A percentile compares a stretch with the other conserved stretches of the same genome.
These are phyloP conservation scores for Talaromyces sp. DNA, from an alignment of 2,329 filamentous ascomycete species.

Conservation along the genomic window DNA sequence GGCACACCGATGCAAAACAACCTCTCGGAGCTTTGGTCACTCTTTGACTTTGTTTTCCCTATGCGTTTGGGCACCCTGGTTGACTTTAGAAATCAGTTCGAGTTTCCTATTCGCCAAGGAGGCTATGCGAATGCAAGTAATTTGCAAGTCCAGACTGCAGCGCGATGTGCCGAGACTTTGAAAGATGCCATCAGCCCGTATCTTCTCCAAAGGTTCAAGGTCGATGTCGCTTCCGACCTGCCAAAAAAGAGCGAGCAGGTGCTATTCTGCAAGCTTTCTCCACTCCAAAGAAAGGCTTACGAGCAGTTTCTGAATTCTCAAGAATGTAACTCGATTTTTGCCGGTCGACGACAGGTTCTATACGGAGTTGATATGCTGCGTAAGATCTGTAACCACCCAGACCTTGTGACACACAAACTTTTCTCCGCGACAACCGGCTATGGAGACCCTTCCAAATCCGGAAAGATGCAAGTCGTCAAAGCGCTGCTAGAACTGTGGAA, in stretches of 20 bases:
- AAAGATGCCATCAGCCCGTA: slow-evolving; percentile 95
- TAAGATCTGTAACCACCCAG: slow-evolving; percentile 97
- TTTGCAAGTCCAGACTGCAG: slow-evolving; percentile 87
- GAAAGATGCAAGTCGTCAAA: slow-evolving; percentile 94
- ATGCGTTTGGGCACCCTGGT: slow-evolving; percentile 92
- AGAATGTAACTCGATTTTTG: slow-evolving; percentile 79
- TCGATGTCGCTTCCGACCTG: slow-evolving; percentile 87
- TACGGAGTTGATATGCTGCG: slow-evolving; percentile 88
- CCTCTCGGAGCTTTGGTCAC: slow-evolving; percentile 87
- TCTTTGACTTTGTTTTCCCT: slow-evolving; percentile 96
- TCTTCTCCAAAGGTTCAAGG: slow-evolving; percentile 84
- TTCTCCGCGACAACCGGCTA: slow-evolving; percentile 62
- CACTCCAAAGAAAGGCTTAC: slow-evolving; percentile 74
- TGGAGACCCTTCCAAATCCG: slow-evolving; percentile 74
- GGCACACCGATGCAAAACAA: slow-evolving; percentile 99
- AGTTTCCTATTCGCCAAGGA: slow-evolving; percentile 87
- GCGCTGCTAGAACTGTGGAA: slow-evolving; percentile 86
- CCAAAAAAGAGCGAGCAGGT: slow-evolving; percentile 97
- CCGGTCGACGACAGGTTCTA: slow-evolving; percentile 71
- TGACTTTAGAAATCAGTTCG: slow-evolving; percentile 86
- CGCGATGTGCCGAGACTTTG: slow-evolving; percentile 87
- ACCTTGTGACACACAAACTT: slow-evolving; percentile 69
- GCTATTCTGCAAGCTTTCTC: slow-evolving; percentile 88
- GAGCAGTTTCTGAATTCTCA: slow-evolving; percentile 75
- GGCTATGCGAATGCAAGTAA: slow-evolving; percentile 96